Conservation (phyloP, 2,329 filamentous ascomycete genomes). For the Tolypocladium pustulatum region DNA sequence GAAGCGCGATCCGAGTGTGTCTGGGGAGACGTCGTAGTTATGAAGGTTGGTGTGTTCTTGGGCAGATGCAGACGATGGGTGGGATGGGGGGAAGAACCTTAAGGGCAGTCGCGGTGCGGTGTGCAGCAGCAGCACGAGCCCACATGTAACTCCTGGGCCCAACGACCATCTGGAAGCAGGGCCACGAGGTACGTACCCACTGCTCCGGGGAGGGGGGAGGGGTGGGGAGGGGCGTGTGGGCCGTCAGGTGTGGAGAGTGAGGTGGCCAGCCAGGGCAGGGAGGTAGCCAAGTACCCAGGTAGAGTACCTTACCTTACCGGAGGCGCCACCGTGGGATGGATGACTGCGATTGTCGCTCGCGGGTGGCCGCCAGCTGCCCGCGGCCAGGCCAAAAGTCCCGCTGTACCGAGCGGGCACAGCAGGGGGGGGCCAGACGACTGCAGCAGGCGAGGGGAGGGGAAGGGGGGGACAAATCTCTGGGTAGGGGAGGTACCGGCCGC, state of each 20-base stretch:
- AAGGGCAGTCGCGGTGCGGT: constrained; percentile 4
- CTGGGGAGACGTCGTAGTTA: constrained; percentile 8
- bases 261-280: background rate
- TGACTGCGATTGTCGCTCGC: background rate
- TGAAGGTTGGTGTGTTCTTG: constrained; percentile 5
- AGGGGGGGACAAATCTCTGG: constrained; percentile 1
- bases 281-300: background rate
- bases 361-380: background rate
- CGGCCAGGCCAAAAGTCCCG: background rate
- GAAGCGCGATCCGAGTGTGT: background rate
- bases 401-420: background rate
- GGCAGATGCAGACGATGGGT: constrained; percentile 4
- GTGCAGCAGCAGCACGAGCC: background rate
- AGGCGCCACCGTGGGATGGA: background rate
- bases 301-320: background rate
- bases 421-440: background rate
- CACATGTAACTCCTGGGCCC: constrained; percentile 3
- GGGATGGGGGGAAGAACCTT: constrained; percentile 7
- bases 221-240: background rate
- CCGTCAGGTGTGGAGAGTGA: background rate
- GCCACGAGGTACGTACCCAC: constrained; percentile 2
- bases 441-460: background rate
- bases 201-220: background rate
- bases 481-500: constrained; percentile 3
- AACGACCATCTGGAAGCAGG: constrained; percentile 1